These are phyloP conservation scores for Magnusiomyces magnusii DNA, from an alignment of 1,139 yeast species.

Conservation along the genomic window DNA sequence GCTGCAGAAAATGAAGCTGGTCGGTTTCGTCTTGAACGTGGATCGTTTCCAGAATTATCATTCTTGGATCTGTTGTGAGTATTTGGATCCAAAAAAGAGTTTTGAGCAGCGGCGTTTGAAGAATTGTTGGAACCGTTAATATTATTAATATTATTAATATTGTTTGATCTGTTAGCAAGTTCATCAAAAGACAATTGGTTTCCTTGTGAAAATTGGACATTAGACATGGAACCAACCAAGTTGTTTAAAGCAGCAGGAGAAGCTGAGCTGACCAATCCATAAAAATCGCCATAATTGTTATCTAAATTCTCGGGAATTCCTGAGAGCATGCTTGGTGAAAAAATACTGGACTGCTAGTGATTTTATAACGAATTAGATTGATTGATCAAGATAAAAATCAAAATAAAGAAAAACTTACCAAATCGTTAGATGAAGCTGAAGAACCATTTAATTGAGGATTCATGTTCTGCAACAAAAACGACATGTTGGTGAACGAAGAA, in stretches of 20 bases:
- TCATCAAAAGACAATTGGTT: neutral
- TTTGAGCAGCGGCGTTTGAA: too few relatives aligned
- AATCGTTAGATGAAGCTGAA: neutral
- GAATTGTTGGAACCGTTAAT: too few relatives aligned
- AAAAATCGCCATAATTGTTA: conserved; percentile 5
- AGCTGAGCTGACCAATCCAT: neutral
- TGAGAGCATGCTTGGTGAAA: neutral
- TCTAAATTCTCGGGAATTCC: neutral
- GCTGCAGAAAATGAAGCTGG: conserved; percentile 83
- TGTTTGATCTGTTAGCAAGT: too few relatives aligned
- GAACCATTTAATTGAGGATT: neutral
- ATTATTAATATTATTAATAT: too few relatives aligned
- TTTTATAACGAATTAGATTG: too few relatives aligned
- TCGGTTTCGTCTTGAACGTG: conserved; percentile 31
- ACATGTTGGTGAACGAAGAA: too few relatives aligned
- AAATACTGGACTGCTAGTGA: neutral
- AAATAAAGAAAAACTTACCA: neutral
- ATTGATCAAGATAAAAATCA: too few relatives aligned
- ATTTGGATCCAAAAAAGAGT: conserved; percentile 1
- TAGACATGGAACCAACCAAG: neutral
- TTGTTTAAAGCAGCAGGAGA: neutral
- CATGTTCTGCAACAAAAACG: too few relatives aligned
- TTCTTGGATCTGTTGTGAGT: conserved; percentile 7
- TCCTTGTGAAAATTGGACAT: neutral
- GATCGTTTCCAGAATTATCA: conserved; percentile 19